A percentile compares a stretch with the other conserved stretches of the same genome.
Conservation (phyloP, 1,139 yeast species). For the Yamadazyma oceani region DNA sequence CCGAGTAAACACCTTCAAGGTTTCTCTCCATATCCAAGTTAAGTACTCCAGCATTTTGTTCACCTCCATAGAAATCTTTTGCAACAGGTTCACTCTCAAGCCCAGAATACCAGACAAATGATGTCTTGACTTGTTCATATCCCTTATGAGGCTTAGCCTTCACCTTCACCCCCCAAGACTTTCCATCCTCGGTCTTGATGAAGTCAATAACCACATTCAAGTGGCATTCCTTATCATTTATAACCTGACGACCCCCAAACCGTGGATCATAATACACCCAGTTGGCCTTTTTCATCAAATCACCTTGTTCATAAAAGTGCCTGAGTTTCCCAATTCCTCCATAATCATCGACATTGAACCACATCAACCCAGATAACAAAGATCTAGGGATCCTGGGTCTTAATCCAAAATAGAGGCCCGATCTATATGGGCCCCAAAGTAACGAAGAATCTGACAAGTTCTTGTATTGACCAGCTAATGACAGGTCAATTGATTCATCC, state of each 20-base stretch:
- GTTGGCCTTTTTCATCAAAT: constrained; percentile 72
- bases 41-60: constrained; percentile 31
- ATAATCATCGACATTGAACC: constrained; percentile 73
- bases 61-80: constrained; percentile 17
- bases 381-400: constrained; percentile 81
- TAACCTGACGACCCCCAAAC: constrained; percentile 77
- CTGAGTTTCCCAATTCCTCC: constrained; percentile 63
- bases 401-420: constrained; percentile 82
- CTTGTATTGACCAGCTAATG: constrained; percentile 24
- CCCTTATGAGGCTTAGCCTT: constrained; percentile 60
- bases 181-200: constrained; percentile 70
- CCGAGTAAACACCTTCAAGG: constrained; percentile 29
- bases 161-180: constrained; percentile 75
- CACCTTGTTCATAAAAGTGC: constrained; percentile 77
- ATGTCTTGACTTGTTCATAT: constrained; percentile 48
- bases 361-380: constrained; percentile 78
- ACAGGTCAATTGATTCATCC: constrained; percentile 9
- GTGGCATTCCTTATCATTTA: constrained; percentile 65
- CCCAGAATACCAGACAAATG: constrained; percentile 78
- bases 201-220: constrained; percentile 69
- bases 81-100: constrained; percentile 52
- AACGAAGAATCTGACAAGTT: constrained; percentile 35
- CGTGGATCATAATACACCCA: constrained; percentile 90
- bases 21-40: constrained; percentile 29
- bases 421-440: constrained; percentile 91